Conservation (phyloP, 2,329 filamentous ascomycete genomes). For the Aspergillus alliaceus region DNA sequence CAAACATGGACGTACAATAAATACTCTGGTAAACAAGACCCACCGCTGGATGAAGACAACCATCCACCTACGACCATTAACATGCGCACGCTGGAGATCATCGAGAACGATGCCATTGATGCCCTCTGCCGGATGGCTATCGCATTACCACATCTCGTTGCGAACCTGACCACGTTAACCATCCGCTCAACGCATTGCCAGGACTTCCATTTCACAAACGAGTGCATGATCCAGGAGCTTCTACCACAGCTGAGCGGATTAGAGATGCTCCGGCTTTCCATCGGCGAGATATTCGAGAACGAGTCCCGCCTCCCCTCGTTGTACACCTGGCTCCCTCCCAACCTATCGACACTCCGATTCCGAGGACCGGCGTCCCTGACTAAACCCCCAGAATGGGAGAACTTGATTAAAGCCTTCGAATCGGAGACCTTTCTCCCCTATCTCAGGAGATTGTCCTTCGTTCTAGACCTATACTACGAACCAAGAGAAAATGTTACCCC, state of each 20-base stretch:
- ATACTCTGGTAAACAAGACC: neutral
- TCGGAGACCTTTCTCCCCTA: constrained; percentile 20
- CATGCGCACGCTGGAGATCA: constrained; percentile 24
- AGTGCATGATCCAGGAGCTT: constrained; percentile 12
- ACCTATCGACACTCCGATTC: constrained; percentile 24
- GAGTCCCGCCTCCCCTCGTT: constrained; percentile 14
- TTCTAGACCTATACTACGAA: constrained; percentile 22
- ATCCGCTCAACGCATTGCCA: constrained; percentile 21
- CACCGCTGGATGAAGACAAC: neutral
- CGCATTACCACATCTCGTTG: constrained; percentile 18
- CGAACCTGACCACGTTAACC: constrained; percentile 15
- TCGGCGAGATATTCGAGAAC: constrained; percentile 24
- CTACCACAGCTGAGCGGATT: constrained; percentile 16
- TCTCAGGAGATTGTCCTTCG: constrained; percentile 21
- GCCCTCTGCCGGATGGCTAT: constrained; percentile 21
- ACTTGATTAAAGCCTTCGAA: constrained; percentile 24
- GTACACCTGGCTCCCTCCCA: constrained; percentile 21
- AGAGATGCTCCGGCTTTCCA: constrained; percentile 17
- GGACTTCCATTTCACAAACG: constrained; percentile 18
- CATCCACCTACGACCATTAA: neutral
- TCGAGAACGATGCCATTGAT: constrained; percentile 28
- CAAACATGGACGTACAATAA: constrained; percentile 13
- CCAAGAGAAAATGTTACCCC: neutral
- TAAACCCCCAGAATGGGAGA: constrained; percentile 17
- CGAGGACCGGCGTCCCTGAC: constrained; percentile 23